phyloP scores from a whole-genome alignment of 371 early-diverging fungal species.

The Saksenaea vasiformis region DNA sequence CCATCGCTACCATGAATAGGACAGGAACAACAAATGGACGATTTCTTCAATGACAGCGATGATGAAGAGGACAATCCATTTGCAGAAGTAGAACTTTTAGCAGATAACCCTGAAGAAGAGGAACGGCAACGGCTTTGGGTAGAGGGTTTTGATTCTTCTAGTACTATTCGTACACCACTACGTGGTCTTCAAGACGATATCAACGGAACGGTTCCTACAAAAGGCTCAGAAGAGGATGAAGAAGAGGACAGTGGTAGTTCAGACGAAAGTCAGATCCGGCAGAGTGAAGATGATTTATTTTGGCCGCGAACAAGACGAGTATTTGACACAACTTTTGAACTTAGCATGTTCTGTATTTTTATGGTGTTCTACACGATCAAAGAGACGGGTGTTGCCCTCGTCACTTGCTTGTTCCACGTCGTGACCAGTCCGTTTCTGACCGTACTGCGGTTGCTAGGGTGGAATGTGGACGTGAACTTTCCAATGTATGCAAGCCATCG shows the following conservation, averaged over 20 bases:
- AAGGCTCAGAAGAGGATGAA: neutral
- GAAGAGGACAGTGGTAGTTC: neutral
- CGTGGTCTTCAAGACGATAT: neutral
- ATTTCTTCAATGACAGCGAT: constrained; percentile 5
- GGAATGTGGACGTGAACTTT: neutral
- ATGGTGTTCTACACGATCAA: constrained; percentile 17
- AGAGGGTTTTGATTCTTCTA: neutral
- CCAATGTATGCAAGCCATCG: neutral
- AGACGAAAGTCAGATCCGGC: constrained; percentile 1
- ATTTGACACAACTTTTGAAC: constrained; percentile 8
- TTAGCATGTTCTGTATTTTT: constrained; percentile 14
- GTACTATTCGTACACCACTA: neutral
- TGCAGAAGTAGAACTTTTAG: constrained; percentile 11
- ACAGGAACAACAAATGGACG: neutral
- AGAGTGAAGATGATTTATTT: neutral
- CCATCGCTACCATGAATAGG: neutral
- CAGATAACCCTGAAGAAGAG: constrained; percentile 9
- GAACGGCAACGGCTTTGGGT: neutral
- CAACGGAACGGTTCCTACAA: neutral
- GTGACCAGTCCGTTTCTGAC: neutral
- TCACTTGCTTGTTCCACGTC: neutral
- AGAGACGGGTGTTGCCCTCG: constrained; percentile 4
- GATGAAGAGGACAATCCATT: constrained; percentile 8
- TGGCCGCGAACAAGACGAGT: constrained; percentile 5
- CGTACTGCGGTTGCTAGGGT: neutral